These are phyloP conservation scores for Aspergillus aculeatinus DNA, from an alignment of 2,329 filamentous ascomycete genomes.

Conservation along the genomic window DNA sequence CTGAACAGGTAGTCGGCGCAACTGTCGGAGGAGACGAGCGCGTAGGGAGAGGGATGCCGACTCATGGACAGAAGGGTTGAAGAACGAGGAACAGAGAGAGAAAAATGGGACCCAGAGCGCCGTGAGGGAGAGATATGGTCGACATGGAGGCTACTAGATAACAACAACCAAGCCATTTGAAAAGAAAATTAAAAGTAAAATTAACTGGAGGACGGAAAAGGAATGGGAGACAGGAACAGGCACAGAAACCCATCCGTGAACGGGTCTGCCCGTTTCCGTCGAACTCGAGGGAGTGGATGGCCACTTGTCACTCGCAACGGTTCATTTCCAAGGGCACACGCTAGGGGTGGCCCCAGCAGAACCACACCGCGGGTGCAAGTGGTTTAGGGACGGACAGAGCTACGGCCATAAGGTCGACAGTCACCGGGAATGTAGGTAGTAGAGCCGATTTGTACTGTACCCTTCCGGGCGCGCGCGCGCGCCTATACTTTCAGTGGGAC, in stretches of 20 bases:
- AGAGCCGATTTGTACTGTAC: background rate
- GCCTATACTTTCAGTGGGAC: background rate
- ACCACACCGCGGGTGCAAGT: background rate
- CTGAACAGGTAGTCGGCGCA: background rate
- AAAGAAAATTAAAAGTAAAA: slow-evolving; percentile 3
- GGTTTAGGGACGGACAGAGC: background rate
- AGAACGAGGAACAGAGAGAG: background rate
- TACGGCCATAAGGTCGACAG: background rate
- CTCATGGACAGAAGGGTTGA: background rate
- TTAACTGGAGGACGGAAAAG: slow-evolving; percentile 11
- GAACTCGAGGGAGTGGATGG: background rate
- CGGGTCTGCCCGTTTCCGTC: slow-evolving; percentile 10
- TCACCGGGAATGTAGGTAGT: background rate
- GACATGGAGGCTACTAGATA: background rate
- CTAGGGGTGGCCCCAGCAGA: slow-evolving; percentile 1
- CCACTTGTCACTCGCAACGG: background rate
- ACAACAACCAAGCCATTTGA: background rate
- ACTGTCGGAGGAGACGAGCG: background rate
- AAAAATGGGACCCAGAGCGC: background rate
- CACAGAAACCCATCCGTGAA: slow-evolving; percentile 5
- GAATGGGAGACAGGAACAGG: slow-evolving; percentile 7
- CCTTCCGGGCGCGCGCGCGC: background rate
- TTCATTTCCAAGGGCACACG: background rate
- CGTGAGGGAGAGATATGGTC: background rate
- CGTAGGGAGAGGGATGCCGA: background rate